Conservation (phyloP, 23 red algal species). For the Pyropia yezoensis region DNA sequence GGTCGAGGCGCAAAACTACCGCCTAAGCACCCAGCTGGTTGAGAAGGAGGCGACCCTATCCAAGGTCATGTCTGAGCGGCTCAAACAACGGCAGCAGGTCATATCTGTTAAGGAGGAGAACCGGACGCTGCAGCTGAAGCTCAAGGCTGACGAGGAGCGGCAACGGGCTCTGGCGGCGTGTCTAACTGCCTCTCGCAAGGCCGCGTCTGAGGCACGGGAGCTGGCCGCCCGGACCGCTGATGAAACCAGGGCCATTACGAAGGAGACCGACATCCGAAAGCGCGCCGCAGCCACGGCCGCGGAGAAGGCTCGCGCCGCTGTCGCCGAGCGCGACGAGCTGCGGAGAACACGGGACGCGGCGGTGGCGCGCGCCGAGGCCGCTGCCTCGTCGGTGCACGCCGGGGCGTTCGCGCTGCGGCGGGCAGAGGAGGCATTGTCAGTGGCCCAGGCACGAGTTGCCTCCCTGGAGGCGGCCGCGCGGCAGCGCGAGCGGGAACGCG, state of each 20-base stretch:
- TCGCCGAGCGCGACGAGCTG: conserved; percentile 43
- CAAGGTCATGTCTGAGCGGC: conserved; percentile 69
- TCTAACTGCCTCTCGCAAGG: conserved; percentile 41
- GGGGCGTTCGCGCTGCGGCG: too few relatives aligned
- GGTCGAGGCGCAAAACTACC: conserved; percentile 56
- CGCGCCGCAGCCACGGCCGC: conserved; percentile 38
- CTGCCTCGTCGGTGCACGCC: neutral
- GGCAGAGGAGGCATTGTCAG: too few relatives aligned
- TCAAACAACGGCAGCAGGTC: conserved; percentile 69
- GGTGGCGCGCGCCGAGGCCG: conserved; percentile 28
- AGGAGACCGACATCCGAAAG: conserved; percentile 35
- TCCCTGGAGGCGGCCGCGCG: too few relatives aligned
- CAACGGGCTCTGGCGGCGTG: conserved; percentile 33
- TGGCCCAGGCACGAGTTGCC: too few relatives aligned
- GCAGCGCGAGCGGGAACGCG: too few relatives aligned
- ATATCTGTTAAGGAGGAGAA: conserved; percentile 82
- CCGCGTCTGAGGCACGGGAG: conserved; percentile 24
- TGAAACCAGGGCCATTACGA: conserved; percentile 24
- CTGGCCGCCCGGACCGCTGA: conserved; percentile 17
- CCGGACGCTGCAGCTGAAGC: conserved; percentile 36
- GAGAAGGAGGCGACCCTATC: conserved; percentile 80
- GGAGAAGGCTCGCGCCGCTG: conserved; percentile 12
- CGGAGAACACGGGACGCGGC: conserved; percentile 41
- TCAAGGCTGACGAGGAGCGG: conserved; percentile 58
- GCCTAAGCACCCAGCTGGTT: conserved; percentile 38